Conservation (phyloP, 306 rosid species). For the Cicer bijugum region DNA sequence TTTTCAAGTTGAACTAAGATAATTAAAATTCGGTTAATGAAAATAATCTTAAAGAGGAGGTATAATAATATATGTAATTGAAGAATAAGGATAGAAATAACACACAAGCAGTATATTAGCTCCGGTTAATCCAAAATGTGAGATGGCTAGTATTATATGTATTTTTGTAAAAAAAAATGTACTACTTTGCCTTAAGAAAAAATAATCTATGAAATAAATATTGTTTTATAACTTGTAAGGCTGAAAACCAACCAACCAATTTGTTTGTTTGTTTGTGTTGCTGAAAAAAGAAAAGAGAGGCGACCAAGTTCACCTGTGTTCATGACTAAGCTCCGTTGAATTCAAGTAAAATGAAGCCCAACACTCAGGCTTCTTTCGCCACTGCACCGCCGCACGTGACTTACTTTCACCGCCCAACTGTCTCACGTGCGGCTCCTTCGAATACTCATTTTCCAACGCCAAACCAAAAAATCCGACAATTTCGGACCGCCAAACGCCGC, state of each 20-base stretch:
- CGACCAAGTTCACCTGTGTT: background rate
- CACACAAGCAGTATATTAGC: too few species aligned
- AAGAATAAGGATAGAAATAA: too few species aligned
- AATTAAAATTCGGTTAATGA: too few species aligned
- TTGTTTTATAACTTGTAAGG: background rate
- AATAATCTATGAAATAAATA: too few species aligned
- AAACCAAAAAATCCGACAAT: slow-evolving; percentile 36
- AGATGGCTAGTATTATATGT: too few species aligned
- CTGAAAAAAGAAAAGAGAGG: slow-evolving; percentile 5
- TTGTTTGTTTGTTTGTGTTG: background rate
- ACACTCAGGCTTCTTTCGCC: slow-evolving; percentile 51
- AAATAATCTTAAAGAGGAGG: too few species aligned
- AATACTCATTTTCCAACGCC: slow-evolving; percentile 24
- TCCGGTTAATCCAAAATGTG: too few species aligned
- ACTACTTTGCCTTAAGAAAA: too few species aligned
- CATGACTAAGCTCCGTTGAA: slow-evolving; percentile 16
- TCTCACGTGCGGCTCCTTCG: slow-evolving; percentile 39
- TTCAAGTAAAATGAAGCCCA: slow-evolving; percentile 58
- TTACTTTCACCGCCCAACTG: slow-evolving; percentile 37
- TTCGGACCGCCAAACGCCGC: slow-evolving; percentile 45
- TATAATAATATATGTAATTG: too few species aligned
- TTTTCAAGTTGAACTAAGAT: too few species aligned
- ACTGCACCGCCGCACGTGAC: slow-evolving; percentile 44
- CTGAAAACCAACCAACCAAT: slow-evolving; percentile 40
- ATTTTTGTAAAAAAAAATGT: too few species aligned